phyloP scores from a whole-genome alignment of 2,329 filamentous ascomycete genomes.

The Fusarium chaquense region DNA sequence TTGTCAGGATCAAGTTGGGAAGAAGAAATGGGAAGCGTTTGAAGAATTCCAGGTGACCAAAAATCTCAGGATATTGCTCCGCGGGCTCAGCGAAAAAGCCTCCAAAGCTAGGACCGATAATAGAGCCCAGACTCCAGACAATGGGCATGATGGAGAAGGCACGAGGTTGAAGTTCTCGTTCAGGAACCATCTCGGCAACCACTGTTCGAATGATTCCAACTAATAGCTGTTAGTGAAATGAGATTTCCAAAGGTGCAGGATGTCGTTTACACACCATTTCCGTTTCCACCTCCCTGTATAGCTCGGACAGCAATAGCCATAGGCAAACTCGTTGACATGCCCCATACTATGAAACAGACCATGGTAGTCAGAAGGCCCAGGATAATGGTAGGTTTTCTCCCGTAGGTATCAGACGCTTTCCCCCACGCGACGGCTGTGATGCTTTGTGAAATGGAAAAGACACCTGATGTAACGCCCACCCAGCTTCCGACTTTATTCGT shows the following conservation, averaged over 20 bases:
- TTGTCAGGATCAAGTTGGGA: constrained; percentile 82
- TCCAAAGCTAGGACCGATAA: constrained; percentile 89
- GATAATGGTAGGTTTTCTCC: constrained; percentile 86
- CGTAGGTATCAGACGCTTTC: constrained; percentile 79
- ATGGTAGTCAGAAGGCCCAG: constrained; percentile 81
- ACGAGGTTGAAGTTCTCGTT: constrained; percentile 85
- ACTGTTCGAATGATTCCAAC: constrained; percentile 93
- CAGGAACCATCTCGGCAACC: constrained; percentile 91
- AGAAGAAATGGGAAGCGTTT: constrained; percentile 83
- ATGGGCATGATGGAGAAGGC: constrained; percentile 96
- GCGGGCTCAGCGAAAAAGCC: constrained; percentile 87
- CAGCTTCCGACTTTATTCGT: constrained; percentile 81
- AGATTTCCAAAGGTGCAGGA: background rate
- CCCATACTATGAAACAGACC: constrained; percentile 83
- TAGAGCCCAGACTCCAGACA: constrained; percentile 86
- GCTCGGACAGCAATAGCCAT: constrained; percentile 85
- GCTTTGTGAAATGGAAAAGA: constrained; percentile 79
- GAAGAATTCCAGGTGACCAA: constrained; percentile 75
- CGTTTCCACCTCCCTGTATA: constrained; percentile 86
- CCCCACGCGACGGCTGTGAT: constrained; percentile 81
- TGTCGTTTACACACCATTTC: constrained; percentile 70
- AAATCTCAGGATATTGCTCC: constrained; percentile 77
- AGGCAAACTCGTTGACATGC: constrained; percentile 80
- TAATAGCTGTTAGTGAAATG: constrained; percentile 44
- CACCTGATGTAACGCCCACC: constrained; percentile 79